phyloP scores from a whole-genome alignment of 352 stramenopile species.

The Plasmopara muralis region DNA sequence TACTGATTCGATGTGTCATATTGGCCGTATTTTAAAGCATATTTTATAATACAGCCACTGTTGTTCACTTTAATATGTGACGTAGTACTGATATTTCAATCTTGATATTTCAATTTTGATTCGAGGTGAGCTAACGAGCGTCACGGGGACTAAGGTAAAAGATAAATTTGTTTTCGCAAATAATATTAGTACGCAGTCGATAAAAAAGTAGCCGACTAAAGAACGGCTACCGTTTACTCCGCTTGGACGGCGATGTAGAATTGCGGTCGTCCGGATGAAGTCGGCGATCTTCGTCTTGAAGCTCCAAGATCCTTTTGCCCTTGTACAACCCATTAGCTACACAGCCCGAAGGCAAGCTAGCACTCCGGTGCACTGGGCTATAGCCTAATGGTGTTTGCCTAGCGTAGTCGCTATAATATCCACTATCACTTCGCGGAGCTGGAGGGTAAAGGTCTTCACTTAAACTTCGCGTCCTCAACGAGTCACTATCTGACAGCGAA shows the following conservation, averaged over 20 bases:
- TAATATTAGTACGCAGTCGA: neutral
- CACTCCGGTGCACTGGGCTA: slow-evolving; percentile 29
- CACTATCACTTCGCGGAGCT: slow-evolving; percentile 19
- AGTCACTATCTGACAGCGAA: slow-evolving; percentile 10
- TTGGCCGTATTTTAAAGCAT: no score
- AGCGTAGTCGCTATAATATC: slow-evolving; percentile 28
- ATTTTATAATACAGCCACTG: no score
- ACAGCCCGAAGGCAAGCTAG: slow-evolving; percentile 32
- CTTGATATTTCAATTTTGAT: no score
- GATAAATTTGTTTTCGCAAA: neutral
- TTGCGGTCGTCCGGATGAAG: slow-evolving; percentile 47
- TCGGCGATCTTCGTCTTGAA: slow-evolving; percentile 70
- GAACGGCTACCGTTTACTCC: slow-evolving; percentile 33
- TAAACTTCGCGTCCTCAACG: slow-evolving; percentile 25
- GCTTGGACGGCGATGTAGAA: slow-evolving; percentile 45
- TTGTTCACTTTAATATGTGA: no score
- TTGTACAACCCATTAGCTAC: slow-evolving; percentile 37
- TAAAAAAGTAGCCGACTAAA: neutral
- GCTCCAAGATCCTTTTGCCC: slow-evolving; percentile 65
- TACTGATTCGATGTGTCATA: no score
- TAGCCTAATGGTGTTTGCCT: slow-evolving; percentile 10
- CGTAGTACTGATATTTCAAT: no score
- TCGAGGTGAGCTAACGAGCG: no score
- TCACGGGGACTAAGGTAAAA: neutral
- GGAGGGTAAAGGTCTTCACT: slow-evolving; percentile 32